Percentiles rank a stretch among this genome's conserved stretches.
Evolutionary conservation across 495 filamentous ascomycete species (phyloP).

Genomic region (Podospora comata): DNA sequence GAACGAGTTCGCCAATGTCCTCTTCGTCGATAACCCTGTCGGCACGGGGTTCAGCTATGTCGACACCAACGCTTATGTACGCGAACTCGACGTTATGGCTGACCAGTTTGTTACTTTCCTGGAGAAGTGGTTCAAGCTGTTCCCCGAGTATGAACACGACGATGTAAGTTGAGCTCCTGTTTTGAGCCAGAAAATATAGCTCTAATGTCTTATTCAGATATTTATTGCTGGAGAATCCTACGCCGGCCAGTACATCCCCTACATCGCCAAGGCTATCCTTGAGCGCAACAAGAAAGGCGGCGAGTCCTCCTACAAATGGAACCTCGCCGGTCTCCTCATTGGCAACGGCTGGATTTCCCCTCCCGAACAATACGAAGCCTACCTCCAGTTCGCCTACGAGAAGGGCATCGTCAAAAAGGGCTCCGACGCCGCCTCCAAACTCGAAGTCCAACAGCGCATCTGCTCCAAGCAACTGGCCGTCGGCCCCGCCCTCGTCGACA

Average conservation of each 20-base stretch:
- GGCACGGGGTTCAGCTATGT: conserved; percentile 96
- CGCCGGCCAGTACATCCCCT: conserved; percentile 95
- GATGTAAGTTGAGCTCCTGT: conserved; percentile 62
- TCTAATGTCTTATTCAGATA: conserved; percentile 54
- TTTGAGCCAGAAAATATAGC: neutral
- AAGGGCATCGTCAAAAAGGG: conserved; percentile 66
- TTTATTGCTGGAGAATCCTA: conserved; percentile 96
- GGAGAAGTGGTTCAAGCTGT: conserved; percentile 83
- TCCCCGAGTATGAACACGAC: conserved; percentile 88
- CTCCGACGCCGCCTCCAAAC: conserved; percentile 56
- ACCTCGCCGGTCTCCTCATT: conserved; percentile 82
- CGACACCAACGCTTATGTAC: conserved; percentile 77
- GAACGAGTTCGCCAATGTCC: conserved; percentile 94
- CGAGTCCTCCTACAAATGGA: conserved; percentile 57
- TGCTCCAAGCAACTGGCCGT: conserved; percentile 66
- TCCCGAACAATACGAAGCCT: conserved; percentile 83
- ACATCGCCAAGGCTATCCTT: conserved; percentile 85
- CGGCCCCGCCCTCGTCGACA: conserved; percentile 61
- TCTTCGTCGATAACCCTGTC: conserved; percentile 96
- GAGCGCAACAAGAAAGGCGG: conserved; percentile 64
- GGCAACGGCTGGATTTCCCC: conserved; percentile 98
- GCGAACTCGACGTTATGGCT: conserved; percentile 85
- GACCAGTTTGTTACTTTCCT: conserved; percentile 82
- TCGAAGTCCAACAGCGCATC: conserved; percentile 47
- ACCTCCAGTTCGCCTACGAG: conserved; percentile 74